Evolutionary conservation across 108 stramenopile genomes (phyloP), one percentile per base, ranked within the genome.

Genomic region (Parmales sp.): DNA sequence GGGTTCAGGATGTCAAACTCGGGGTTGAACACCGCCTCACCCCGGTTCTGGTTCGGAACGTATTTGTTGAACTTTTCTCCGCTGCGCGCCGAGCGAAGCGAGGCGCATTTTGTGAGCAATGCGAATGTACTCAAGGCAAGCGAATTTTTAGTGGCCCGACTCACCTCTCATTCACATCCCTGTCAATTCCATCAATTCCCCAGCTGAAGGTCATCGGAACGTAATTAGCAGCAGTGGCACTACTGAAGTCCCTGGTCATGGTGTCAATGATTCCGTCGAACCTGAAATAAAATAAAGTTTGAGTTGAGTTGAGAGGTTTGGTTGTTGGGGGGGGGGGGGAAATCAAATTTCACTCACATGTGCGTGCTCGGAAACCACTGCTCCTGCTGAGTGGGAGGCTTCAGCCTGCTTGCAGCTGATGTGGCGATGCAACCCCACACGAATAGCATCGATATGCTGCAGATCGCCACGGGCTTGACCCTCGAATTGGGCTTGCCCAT

Each of bases 151-250:
- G n/a, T n/a, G n/a, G n/a, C n/a, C n/a, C n/a, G n/a, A n/a, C n/a
- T n/a, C n/a, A n/a, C n/a, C n/a, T n/a, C n/a, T n/a, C n/a, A 34
- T 60, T 60, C 28, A 38, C 29, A 22, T 63, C 72, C 13, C 72
- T 67, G 43, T 72, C 68, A 41, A 76, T 49, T 5, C 72, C 72
- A 1, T 11, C 22, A 23, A 77, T 72, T 9, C 76, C 76, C 0
- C 29, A 77, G 64, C 51, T 68, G 51, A 73, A 39, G 39, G 34
- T 20, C 20, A 77, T 44, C 18, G 23, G 31, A 22, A 46, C 13
- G 38, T 68, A 19, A 49, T 63, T 43, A 39, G 20, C n/a, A 31
- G 63, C 68, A 37, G 38, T 67, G 3, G 36, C 68, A 1, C 43
- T 68, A 20, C 48, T 25, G 50, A 45, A 64, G 43, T 43, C 44